Base-by-base conservation (phyloP, 441 rosid genomes). In the Arabidopsis hybrid region DNA sequence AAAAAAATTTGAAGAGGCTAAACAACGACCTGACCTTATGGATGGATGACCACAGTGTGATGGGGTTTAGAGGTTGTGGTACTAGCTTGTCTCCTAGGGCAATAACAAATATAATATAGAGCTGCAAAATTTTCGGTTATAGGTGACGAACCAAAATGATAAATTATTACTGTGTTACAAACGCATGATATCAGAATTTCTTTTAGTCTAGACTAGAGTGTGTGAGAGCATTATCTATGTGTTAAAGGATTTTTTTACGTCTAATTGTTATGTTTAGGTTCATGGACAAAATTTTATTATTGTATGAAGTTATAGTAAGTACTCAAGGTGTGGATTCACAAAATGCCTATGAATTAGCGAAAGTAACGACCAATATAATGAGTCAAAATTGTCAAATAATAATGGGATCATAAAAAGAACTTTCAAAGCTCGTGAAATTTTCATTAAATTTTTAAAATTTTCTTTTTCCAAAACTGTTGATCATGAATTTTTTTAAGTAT, bases 1-100 rank as follows among this genome's bases (percentile, higher is more conserved):
- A 14, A 7, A 45, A 45, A 10, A 11, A 2, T 18, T 18, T 17
- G 56, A 13, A n/a, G 50, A 46, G 17, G 36, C 36, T 26, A 31
- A 53, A 29, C 59, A 53, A 53, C 8, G 59, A 53, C 59, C 36
- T 53, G 59, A 53, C 36, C 16, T 52, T 10, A 2, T 26, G n/a
- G 35, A 2, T 26, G n/a, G 34, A 52, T 50, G 55, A 50, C 34
- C 14, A 18, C 6, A 1, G 34, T 52, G 59, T 53, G 59, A 53
- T 26, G 35, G 59, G 14, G 12, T 29, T 11, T 2, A 21, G 34
- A 11, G 35, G 16, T 4, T 31, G 59, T 53, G 8, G 59, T 53
- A 53, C 59, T 53, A 5, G 59, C 5, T 29, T 53, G 59, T 53
- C 59, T 53, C 59, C 16, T 26, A 2, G 36, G 8, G 11, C 26